A percentile compares a stretch with the other conserved stretches of the same genome.
These are phyloP conservation scores for Catenaria anguillulae DNA, from an alignment of 371 early-diverging fungal species.

Conservation along the genomic window DNA sequence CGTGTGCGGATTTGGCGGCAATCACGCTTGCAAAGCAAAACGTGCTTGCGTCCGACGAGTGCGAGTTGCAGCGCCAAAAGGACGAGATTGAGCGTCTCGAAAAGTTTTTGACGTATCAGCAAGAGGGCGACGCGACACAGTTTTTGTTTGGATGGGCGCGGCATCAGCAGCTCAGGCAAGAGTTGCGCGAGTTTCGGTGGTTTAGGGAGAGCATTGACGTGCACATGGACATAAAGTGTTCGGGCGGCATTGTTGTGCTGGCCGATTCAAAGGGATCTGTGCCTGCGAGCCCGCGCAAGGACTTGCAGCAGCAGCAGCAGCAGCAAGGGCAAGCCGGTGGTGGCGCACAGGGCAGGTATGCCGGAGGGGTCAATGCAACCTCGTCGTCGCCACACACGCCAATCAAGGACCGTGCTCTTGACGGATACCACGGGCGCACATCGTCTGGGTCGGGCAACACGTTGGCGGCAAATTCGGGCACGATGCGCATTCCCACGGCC, in stretches of 20 bases:
- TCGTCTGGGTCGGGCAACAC: too few relatives aligned
- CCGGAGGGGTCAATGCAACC: too few relatives aligned
- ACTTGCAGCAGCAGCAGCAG: too few relatives aligned
- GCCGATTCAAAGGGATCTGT: slow-evolving; percentile 4
- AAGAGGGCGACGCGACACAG: slow-evolving; percentile 31
- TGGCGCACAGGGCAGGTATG: not conserved
- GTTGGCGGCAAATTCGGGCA: too few relatives aligned
- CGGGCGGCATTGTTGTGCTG: slow-evolving; percentile 10
- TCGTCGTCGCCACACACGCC: too few relatives aligned
- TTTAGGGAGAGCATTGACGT: slow-evolving; percentile 34
- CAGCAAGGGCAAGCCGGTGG: not conserved
- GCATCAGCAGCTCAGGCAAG: slow-evolving; percentile 27
- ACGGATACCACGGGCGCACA: too few relatives aligned
- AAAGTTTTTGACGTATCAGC: slow-evolving; percentile 29
- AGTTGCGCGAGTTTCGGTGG: slow-evolving; percentile 30
- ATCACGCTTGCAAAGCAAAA: slow-evolving; percentile 22
- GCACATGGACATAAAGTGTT: slow-evolving; percentile 29
- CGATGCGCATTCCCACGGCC: too few relatives aligned
- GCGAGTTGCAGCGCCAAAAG: slow-evolving; percentile 31
- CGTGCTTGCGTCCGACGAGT: slow-evolving; percentile 31
- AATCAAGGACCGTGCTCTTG: too few relatives aligned
- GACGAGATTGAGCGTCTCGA: slow-evolving; percentile 32
- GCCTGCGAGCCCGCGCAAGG: not conserved
- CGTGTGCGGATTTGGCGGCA: slow-evolving; percentile 21
- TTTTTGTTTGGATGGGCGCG: slow-evolving; percentile 32